These are phyloP conservation scores for Suillus cothurnatus DNA, from an alignment of 768 basidiomycete genomes.

Conservation along the genomic window DNA sequence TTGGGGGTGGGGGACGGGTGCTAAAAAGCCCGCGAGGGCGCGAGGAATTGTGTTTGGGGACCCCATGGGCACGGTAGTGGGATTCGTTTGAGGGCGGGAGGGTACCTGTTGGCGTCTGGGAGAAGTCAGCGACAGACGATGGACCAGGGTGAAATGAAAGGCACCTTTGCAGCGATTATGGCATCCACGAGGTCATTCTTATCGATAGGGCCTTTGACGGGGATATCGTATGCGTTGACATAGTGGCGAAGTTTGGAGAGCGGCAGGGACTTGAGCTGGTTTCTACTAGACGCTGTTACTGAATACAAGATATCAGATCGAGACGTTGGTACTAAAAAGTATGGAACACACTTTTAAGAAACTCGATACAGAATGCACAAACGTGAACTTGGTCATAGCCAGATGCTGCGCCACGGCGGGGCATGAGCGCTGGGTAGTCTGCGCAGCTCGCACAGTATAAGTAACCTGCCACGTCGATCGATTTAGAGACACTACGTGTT, in stretches of 20 bases:
- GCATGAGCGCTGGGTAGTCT: slow-evolving; percentile 79
- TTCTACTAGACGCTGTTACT: slow-evolving; percentile 73
- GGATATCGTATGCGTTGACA: slow-evolving; percentile 68
- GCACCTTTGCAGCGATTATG: slow-evolving; percentile 52
- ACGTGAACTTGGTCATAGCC: slow-evolving; percentile 71
- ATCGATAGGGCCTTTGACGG: slow-evolving; percentile 63
- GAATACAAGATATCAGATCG: slow-evolving; percentile 6
- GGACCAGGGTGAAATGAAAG: slow-evolving; percentile 17
- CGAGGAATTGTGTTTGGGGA: slow-evolving; percentile 18
- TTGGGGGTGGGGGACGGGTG: slow-evolving; percentile 23
- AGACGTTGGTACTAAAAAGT: background rate
- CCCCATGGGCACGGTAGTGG: slow-evolving; percentile 32
- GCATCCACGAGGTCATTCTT: slow-evolving; percentile 79
- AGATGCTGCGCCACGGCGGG: slow-evolving; percentile 48
- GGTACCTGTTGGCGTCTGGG: slow-evolving; percentile 64
- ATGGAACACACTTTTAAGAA: slow-evolving; percentile 54
- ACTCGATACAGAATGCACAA: slow-evolving; percentile 75
- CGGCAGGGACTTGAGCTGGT: slow-evolving; percentile 55
- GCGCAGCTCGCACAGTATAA: slow-evolving; percentile 72
- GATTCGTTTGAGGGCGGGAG: slow-evolving; percentile 63
- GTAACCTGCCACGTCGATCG: slow-evolving; percentile 49
- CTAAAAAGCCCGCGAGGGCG: background rate
- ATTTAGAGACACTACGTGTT: background rate
- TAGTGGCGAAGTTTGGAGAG: slow-evolving; percentile 70
- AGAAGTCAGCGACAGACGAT: background rate